Base-by-base conservation (phyloP, 1,139 yeast species). In the Hyphopichia khmerensis region DNA sequence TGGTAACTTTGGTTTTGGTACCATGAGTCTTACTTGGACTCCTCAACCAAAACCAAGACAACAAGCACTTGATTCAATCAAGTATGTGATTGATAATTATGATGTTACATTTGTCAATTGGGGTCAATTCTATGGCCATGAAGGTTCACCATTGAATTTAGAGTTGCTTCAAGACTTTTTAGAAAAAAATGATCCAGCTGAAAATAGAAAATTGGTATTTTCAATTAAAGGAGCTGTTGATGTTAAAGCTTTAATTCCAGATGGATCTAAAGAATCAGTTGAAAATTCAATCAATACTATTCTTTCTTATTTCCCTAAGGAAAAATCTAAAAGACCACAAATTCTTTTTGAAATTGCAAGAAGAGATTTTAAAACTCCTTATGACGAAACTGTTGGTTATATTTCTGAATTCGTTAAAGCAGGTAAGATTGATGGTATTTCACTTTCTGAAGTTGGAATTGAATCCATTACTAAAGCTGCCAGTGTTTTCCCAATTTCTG, bases 41-140 rank as follows among this genome's bases (percentile, higher is more conserved):
- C 72, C 79, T 2, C 51, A 48, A 2, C 76, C 75, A n/a, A 59
- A 61, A 16, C 71, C 82, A 21, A 59, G 65, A 24, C 78, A 72
- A 33, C 65, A 72, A 42, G 72, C 82, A 1, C 61, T 80, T 44
- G 72, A 71, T 33, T 58, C 73, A 14, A 63, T 82, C 56, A 69
- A 72, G 45, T 66, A 64, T 35, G 80, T 80, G 10, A 59, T 75
- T n/a, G 45, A 50, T 8, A 70, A 75, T 29, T 66, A 71, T 34
- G 82, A 80, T 29, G 76, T 76, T 43, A 77, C 75, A 26, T 74
- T 84, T 46, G 67, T 87, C 65, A 88, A 88, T 56, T 80, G 80
- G 26, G 95, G 95, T 43, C 93, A 84, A 52, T 87, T 88, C 57
- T 89, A 89, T 56, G 95, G 95, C 21, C 60, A 71, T 0, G 64